These are phyloP conservation scores for Thinopyrum elongatum DNA, from an alignment of 176 grass and related monocot species.

Conservation along the genomic window DNA sequence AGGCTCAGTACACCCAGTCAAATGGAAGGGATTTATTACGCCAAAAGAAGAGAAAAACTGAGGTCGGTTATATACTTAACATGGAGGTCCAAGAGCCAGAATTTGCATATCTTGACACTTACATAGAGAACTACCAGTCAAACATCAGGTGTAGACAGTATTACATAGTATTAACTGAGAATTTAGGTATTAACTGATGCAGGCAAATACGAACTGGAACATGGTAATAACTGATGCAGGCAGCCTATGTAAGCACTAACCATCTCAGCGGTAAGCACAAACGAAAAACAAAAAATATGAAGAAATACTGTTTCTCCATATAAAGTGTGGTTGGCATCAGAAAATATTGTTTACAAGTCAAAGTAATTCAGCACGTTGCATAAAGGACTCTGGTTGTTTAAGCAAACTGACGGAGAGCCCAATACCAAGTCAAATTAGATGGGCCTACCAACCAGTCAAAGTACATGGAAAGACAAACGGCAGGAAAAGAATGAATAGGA, in stretches of 20 bases:
- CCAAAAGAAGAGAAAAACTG: not conserved
- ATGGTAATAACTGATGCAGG: no score
- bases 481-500: not conserved
- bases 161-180: not conserved
- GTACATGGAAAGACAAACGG: conserved; percentile 18
- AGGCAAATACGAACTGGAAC: not conserved
- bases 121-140: not conserved
- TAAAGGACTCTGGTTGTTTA: not conserved
- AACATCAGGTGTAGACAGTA: no score
- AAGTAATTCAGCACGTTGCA: not conserved
- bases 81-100: not conserved
- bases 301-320: not conserved
- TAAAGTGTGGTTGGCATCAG: not conserved
- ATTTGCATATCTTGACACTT: not conserved
- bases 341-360: no score
- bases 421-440: conserved; percentile 26
- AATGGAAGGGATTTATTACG: not conserved
- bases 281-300: no score
- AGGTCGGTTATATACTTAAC: not conserved
- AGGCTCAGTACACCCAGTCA: not conserved
- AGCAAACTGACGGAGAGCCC: not conserved
- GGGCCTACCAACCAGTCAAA: conserved; percentile 27
- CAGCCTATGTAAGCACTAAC: not conserved
- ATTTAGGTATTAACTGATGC: not conserved
- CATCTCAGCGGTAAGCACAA: no score